These are phyloP conservation scores for Pelagomonas calceolata DNA, from an alignment of 108 stramenopile species.

Conservation along the genomic window DNA sequence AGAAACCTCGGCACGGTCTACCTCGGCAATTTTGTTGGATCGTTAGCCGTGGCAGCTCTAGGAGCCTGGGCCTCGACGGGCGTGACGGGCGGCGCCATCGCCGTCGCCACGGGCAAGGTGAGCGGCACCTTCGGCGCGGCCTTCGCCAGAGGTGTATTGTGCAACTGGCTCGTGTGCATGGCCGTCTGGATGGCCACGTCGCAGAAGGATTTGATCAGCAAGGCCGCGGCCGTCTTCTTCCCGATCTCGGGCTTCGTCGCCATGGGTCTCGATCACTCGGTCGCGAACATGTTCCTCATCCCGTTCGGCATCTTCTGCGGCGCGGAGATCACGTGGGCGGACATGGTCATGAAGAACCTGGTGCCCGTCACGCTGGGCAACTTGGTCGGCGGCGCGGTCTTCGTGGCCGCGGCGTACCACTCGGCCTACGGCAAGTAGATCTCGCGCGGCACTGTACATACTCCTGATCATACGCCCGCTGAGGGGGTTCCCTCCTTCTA, in stretches of 20 bases:
- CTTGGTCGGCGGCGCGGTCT: conserved; percentile 79
- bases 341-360: conserved; percentile 68
- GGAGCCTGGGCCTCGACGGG: conserved; percentile 53
- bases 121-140: conserved; percentile 60
- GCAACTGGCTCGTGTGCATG: conserved; percentile 93
- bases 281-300: conserved; percentile 96
- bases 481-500: too few species aligned
- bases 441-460: too few species aligned
- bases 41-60: conserved; percentile 60
- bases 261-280: conserved; percentile 77
- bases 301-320: conserved; percentile 86
- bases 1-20: conserved; percentile 64
- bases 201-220: conserved; percentile 51
- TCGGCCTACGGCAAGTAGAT: conserved; percentile 51
- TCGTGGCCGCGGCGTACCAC: conserved; percentile 67
- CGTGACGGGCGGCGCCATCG: too few species aligned
- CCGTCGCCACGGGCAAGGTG: conserved; percentile 32
- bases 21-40: conserved; percentile 74
- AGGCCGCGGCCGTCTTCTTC: conserved; percentile 80
- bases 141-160: conserved; percentile 77
- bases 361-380: conserved; percentile 88
- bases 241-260: conserved; percentile 81
- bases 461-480: too few species aligned
- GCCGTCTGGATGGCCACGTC: conserved; percentile 81
- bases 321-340: conserved; percentile 60